phyloP scores from a whole-genome alignment of 139 green algal genomes.

The Zygnema cylindricum region DNA sequence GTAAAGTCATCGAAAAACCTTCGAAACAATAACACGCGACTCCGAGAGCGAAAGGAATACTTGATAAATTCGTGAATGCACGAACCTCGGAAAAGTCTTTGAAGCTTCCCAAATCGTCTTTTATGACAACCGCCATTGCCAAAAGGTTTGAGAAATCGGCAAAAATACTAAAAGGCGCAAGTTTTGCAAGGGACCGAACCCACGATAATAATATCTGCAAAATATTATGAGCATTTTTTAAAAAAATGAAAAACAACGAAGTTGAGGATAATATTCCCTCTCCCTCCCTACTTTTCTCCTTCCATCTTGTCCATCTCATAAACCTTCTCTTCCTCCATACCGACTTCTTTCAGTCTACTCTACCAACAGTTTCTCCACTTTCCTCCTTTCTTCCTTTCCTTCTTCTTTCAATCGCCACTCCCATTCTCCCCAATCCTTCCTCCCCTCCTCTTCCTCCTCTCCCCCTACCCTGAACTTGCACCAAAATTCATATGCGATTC shows the following conservation, averaged over 20 bases:
- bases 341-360: too few species aligned
- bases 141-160: constrained; percentile 66
- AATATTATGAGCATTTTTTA: too few species aligned
- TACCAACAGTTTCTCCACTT: too few species aligned
- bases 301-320: not conserved
- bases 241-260: too few species aligned
- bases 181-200: constrained; percentile 56
- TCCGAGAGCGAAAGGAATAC: constrained; percentile 69
- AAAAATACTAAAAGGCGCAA: constrained; percentile 69
- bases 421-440: too few species aligned
- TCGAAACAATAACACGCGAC: constrained; percentile 74
- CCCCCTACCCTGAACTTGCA: too few species aligned
- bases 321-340: too few species aligned
- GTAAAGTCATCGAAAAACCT: constrained; percentile 72
- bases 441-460: too few species aligned
- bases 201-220: constrained; percentile 49
- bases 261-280: not conserved
- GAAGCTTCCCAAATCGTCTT: constrained; percentile 42
- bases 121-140: constrained; percentile 66
- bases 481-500: too few species aligned
- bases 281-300: too few species aligned
- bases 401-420: too few species aligned
- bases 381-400: too few species aligned
- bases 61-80: constrained; percentile 24
- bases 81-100: not conserved